phyloP scores from a whole-genome alignment of 305 asterid species.

The Fraxinus ornus region DNA sequence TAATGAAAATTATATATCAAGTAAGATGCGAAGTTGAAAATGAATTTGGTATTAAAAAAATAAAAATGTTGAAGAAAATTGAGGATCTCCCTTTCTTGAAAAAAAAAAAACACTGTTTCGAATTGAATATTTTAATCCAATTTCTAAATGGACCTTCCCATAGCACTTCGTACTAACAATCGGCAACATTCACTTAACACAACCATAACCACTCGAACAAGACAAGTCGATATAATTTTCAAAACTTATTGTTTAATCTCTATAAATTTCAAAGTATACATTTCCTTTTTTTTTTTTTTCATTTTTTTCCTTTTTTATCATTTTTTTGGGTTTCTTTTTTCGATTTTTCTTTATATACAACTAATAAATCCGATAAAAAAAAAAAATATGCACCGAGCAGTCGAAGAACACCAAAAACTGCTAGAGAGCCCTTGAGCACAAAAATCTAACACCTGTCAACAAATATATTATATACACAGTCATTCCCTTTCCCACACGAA shows the following conservation, averaged over 20 bases:
- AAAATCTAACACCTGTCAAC: background rate
- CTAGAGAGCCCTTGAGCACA: background rate
- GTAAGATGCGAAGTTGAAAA: too few relatives aligned
- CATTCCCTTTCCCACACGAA: constrained; percentile 20
- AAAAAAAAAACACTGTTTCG: background rate
- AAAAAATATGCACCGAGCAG: background rate
- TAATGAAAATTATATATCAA: too few relatives aligned
- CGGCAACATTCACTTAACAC: background rate
- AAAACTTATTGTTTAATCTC: background rate
- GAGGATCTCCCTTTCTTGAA: too few relatives aligned
- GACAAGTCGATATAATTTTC: background rate
- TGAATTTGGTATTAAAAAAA: too few relatives aligned
- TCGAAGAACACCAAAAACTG: background rate
- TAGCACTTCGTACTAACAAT: background rate
- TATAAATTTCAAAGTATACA: background rate
- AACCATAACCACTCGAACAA: background rate
- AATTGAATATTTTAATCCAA: background rate
- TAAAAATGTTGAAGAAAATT: too few relatives aligned
- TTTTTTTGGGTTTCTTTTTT: background rate
- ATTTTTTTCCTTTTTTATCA: background rate
- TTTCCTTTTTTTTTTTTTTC: background rate
- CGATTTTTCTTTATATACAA: background rate
- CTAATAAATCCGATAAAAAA: background rate
- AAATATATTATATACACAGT: constrained; percentile 27
- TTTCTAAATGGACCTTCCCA: background rate